These are phyloP conservation scores for Knufia fluminis DNA, from an alignment of 2,329 filamentous ascomycete genomes.

Conservation along the genomic window DNA sequence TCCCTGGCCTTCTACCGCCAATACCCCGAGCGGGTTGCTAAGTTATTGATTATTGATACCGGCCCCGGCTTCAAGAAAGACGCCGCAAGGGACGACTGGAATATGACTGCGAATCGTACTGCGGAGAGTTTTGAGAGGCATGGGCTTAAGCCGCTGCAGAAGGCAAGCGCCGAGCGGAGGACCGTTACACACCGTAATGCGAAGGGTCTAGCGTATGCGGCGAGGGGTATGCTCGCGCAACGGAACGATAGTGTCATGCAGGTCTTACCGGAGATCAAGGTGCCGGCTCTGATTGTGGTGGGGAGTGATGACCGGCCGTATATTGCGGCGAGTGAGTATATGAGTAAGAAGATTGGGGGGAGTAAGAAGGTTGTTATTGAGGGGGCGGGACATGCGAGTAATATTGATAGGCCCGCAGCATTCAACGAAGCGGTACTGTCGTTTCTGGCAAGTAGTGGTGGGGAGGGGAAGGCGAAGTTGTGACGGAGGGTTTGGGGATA, in stretches of 20 bases:
- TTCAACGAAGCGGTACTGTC: conserved; percentile 13
- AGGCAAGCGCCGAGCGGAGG: conserved; percentile 12
- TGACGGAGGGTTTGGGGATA: too few species aligned
- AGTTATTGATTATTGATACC: conserved; percentile 17
- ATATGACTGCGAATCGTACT: conserved; percentile 13
- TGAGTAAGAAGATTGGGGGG: conserved; percentile 14
- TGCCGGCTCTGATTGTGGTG: conserved; percentile 16
- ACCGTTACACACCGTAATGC: conserved; percentile 12
- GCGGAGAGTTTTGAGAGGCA: conserved; percentile 11
- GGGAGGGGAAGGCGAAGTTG: neutral
- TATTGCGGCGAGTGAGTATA: conserved; percentile 16
- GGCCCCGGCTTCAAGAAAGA: conserved; percentile 17
- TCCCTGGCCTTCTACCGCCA: conserved; percentile 17
- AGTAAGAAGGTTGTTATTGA: conserved; percentile 14
- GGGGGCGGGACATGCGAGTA: conserved; percentile 12
- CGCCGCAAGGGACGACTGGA: conserved; percentile 14
- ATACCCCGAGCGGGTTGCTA: conserved; percentile 9
- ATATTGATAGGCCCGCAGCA: conserved; percentile 10
- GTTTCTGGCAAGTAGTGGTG: conserved; percentile 7
- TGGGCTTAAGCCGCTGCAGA: conserved; percentile 10
- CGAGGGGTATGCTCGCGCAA: conserved; percentile 18
- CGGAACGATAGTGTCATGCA: conserved; percentile 12
- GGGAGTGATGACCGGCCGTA: conserved; percentile 17
- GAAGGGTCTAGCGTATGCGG: conserved; percentile 13
- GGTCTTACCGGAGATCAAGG: conserved; percentile 6